phyloP scores from a whole-genome alignment of 2,329 filamentous ascomycete species.

The Diaporthe sp. region DNA sequence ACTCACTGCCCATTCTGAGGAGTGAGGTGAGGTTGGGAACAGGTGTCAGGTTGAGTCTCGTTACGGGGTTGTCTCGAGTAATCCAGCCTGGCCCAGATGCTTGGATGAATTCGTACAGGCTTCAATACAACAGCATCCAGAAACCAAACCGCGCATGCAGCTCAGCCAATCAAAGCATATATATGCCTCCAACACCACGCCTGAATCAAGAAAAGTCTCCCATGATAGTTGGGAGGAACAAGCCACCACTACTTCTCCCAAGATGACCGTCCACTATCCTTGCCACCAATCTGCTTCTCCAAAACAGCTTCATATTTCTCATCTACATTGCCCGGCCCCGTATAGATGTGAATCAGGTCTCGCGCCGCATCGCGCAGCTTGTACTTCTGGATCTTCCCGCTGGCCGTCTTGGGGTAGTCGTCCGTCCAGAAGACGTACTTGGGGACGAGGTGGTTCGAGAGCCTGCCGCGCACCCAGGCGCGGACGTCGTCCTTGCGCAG shows the following conservation, averaged over 20 bases:
- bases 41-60: not conserved
- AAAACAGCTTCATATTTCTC: conserved; percentile 34
- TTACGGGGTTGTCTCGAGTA: not conserved
- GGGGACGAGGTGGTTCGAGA: conserved; percentile 85
- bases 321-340: conserved; percentile 18
- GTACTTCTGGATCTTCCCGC: conserved; percentile 97
- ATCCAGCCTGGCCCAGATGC: not conserved
- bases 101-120: not conserved
- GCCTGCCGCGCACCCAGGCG: conserved; percentile 77
- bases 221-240: no score
- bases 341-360: conserved; percentile 48
- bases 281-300: conserved; percentile 20
- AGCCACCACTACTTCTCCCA: conserved; percentile 16
- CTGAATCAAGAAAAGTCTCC: not conserved
- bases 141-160: not conserved
- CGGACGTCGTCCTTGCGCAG: conserved; percentile 73
- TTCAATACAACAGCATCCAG: not conserved
- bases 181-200: conserved; percentile 25
- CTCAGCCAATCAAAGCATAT: not conserved
- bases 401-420: conserved; percentile 93
- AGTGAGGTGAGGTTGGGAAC: not conserved
- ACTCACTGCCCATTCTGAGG: not conserved
- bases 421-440: conserved; percentile 91
- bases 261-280: not conserved
- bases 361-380: conserved; percentile 79